These are phyloP conservation scores for Pythium sp. DNA, from an alignment of 352 stramenopile genomes.

Conservation along the genomic window DNA sequence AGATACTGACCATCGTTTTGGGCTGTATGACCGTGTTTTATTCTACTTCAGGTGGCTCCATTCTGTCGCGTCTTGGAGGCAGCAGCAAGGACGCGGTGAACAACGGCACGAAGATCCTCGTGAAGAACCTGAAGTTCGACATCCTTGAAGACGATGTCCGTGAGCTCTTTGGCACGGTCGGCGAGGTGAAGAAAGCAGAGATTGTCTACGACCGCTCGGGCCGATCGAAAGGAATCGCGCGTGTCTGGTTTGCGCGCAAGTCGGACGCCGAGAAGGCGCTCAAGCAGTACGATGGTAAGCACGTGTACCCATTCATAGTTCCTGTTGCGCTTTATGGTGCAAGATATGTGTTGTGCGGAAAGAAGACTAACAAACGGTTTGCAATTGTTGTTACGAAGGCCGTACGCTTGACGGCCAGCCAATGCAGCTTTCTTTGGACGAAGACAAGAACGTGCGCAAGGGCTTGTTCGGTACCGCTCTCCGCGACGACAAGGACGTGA, in stretches of 20 bases:
- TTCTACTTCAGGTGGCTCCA: conserved; percentile 31
- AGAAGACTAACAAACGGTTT: no score
- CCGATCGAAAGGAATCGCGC: conserved; percentile 76
- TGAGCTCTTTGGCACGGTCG: conserved; percentile 76
- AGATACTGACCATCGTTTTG: not conserved
- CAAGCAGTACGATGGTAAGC: conserved; percentile 77
- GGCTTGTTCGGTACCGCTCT: conserved; percentile 78
- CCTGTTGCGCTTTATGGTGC: no score
- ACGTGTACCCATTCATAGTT: no score
- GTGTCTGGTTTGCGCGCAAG: conserved; percentile 70
- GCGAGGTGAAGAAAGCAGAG: conserved; percentile 73
- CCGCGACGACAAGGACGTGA: conserved; percentile 58
- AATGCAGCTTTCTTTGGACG: conserved; percentile 73
- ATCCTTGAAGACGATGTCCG: conserved; percentile 81
- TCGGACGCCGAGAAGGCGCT: conserved; percentile 76
- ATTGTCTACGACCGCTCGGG: conserved; percentile 83
- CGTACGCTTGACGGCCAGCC: conserved; percentile 69
- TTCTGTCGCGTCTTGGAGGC: conserved; percentile 64
- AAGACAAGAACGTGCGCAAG: conserved; percentile 70
- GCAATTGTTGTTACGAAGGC: conserved; percentile 25
- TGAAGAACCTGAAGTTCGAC: conserved; percentile 85
- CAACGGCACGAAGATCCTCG: conserved; percentile 67
- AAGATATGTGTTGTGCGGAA: no score
- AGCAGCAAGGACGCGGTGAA: conserved; percentile 32
- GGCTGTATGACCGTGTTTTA: not conserved